Base-by-base conservation (phyloP, 345 rosid genomes). In the Balakata baccata region DNA sequence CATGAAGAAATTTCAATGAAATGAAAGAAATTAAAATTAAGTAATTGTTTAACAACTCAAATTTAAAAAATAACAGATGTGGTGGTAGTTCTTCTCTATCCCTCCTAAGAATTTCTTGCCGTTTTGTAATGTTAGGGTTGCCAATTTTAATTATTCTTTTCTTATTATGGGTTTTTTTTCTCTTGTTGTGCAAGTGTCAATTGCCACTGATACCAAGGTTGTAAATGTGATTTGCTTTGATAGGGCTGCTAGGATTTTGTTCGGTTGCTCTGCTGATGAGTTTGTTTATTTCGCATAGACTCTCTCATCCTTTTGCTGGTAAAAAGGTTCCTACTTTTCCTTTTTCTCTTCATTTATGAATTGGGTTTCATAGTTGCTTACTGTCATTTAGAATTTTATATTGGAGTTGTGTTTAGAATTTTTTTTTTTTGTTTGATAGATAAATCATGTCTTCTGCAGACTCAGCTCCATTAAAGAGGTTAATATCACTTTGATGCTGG, bases 191-290 rank as follows among this genome's bases (percentile, higher is more conserved):
- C 85, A 92, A 95, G 84, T 93, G 66, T 89, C 97, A 7, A 84
- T 93, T 53, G 95, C 89, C 62, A 87, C 89, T 52, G 92, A 87
- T 29, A 71, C 85, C 46, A 67, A 86, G 75, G 94, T 90, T 14
- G 61, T 85, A 41, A 86, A 83, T n/a, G 95, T 91, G 64, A 78
- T 89, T 11, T 91, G 95, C 78, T 93, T 93, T 62, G 93, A 93
- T 73, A 84, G 92, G 82, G 90, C 83, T 58, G 95, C 95, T 11
- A 85, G 81, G 82, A 84, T 87, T 75, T 74, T 93, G 72, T 86
- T 93, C 66, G 98, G 95, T 53, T 91, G 95, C 75, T 86, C 93
- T 76, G 98, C 97, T 34, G 90, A 86, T 70, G 85, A 93, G 60
- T 89, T 91, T 73, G 85, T 89, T 68, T 75, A 87, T 61, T 92